Percentiles rank a stretch among this genome's conserved stretches.
These are phyloP conservation scores for Gaeumannomyces tritici DNA, from an alignment of 2,329 filamentous ascomycete genomes.

Conservation along the genomic window DNA sequence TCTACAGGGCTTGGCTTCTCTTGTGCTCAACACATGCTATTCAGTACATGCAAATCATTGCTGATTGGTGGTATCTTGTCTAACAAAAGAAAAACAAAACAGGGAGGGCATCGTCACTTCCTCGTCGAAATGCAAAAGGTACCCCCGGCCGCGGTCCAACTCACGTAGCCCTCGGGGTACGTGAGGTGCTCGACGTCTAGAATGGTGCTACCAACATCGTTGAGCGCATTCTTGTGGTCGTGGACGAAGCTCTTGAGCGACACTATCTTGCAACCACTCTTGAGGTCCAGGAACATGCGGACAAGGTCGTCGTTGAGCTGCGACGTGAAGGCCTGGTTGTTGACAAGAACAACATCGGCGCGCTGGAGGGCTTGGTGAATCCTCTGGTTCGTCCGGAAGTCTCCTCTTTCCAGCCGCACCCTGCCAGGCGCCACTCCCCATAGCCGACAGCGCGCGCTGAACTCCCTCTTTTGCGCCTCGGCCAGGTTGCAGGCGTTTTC, in stretches of 20 bases:
- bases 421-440: slow-evolving; percentile 80
- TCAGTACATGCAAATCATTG: not conserved
- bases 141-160: slow-evolving; percentile 80
- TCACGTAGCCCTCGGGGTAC: slow-evolving; percentile 66
- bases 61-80: not conserved
- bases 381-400: slow-evolving; percentile 66
- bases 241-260: slow-evolving; percentile 88
- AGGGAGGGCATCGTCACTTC: slow-evolving; percentile 33
- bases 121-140: slow-evolving; percentile 84
- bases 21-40: not conserved
- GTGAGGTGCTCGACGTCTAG: slow-evolving; percentile 61
- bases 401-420: slow-evolving; percentile 71
- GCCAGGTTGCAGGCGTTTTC: slow-evolving; percentile 78
- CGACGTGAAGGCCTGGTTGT: slow-evolving; percentile 93
- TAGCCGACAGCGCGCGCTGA: slow-evolving; percentile 71
- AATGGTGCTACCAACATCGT: slow-evolving; percentile 72
- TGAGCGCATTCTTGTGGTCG: slow-evolving; percentile 65
- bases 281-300: slow-evolving; percentile 87
- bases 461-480: slow-evolving; percentile 71
- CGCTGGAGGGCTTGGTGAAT: slow-evolving; percentile 67
- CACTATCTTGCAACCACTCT: slow-evolving; percentile 80
- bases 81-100: slow-evolving; percentile 3
- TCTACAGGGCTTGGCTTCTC: not conserved
- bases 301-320: slow-evolving; percentile 77
- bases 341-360: slow-evolving; percentile 93